Conservation (phyloP, 257 asterid species). For the Solanum virginianum region DNA sequence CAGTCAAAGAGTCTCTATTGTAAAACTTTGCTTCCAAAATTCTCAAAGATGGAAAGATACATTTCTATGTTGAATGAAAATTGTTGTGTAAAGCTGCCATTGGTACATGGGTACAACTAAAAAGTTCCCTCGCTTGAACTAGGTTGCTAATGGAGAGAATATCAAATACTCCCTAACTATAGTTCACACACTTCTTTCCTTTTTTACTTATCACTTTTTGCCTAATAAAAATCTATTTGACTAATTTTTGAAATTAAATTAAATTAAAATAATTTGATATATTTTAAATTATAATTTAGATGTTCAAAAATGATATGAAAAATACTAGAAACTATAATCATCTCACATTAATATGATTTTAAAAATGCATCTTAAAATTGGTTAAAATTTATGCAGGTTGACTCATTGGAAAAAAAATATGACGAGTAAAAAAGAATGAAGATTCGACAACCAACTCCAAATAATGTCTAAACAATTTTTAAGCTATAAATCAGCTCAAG, state of each 20-base stretch:
- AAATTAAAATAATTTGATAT: no score
- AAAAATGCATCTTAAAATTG: neutral
- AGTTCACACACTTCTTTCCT: neutral
- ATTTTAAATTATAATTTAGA: neutral
- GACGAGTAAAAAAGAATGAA: neutral
- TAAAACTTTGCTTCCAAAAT: neutral
- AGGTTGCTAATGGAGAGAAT: neutral
- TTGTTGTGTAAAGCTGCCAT: neutral
- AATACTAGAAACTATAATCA: neutral
- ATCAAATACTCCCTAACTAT: neutral
- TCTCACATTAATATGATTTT: neutral
- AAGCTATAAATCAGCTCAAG: neutral
- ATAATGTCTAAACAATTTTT: neutral
- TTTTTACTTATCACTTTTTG: neutral
- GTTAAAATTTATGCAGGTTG: neutral
- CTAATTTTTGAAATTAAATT: neutral
- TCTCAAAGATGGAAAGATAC: neutral
- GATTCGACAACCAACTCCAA: neutral
- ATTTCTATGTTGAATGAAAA: neutral
- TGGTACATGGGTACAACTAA: neutral
- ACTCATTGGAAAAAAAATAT: neutral
- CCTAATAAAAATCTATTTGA: accelerated
- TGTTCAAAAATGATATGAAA: neutral
- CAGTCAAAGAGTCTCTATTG: neutral
- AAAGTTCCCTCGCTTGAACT: neutral